A percentile compares a stretch with the other conserved stretches of the same genome.
These are phyloP conservation scores for Kluyveromyces wickerhamii DNA, from an alignment of 805 yeast genomes.

Conservation along the genomic window DNA sequence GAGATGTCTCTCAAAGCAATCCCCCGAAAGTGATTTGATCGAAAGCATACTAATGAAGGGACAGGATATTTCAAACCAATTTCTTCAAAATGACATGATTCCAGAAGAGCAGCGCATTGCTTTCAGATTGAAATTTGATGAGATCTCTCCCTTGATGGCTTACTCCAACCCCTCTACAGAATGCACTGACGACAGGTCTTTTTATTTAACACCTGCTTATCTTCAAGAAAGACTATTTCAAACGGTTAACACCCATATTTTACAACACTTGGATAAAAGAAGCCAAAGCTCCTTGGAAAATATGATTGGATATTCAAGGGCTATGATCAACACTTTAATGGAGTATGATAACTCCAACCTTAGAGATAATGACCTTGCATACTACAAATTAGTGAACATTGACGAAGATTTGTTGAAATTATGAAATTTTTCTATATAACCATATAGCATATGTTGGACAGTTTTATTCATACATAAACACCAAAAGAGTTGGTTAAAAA, in stretches of 20 bases:
- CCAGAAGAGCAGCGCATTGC: constrained; percentile 20
- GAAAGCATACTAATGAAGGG: constrained; percentile 16
- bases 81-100: constrained; percentile 15
- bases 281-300: constrained; percentile 38
- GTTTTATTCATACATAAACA: constrained; percentile 32
- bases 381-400: constrained; percentile 34
- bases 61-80: constrained; percentile 19
- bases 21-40: constrained; percentile 10
- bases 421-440: constrained; percentile 7
- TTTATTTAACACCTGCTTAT: constrained; percentile 20
- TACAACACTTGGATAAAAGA: constrained; percentile 37
- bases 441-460: neutral
- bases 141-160: constrained; percentile 45
- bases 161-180: constrained; percentile 42
- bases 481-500: constrained; percentile 38
- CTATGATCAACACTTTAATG: constrained; percentile 29
- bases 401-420: constrained; percentile 38
- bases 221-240: constrained; percentile 27
- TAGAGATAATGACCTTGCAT: constrained; percentile 16
- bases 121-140: constrained; percentile 34
- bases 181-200: constrained; percentile 23
- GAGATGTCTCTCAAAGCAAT: constrained; percentile 11
- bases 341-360: constrained; percentile 26
- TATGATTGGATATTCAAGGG: constrained; percentile 35
- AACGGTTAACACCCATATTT: constrained; percentile 31